Conservation (phyloP, 768 basidiomycete genomes). For the Phylloporus arenicola region DNA sequence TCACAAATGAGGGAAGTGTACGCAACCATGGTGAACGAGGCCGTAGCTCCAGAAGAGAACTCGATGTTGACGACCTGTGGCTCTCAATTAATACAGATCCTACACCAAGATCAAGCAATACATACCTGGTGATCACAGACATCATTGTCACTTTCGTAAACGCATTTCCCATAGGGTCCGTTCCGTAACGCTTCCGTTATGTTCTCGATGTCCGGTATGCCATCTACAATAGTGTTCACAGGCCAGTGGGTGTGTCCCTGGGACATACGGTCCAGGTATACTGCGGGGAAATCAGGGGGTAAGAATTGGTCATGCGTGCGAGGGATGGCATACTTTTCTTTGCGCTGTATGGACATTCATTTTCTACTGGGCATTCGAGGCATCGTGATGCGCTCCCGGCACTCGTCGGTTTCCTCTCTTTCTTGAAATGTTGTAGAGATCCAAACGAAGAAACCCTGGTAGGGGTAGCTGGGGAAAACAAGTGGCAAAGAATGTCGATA, state of each 20-base stretch:
- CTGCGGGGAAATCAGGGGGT: constrained; percentile 33
- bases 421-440: constrained; percentile 77
- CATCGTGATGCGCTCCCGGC: constrained; percentile 71
- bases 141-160: constrained; percentile 81
- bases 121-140: constrained; percentile 80
- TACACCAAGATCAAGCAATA: background rate
- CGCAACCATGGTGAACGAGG: constrained; percentile 86
- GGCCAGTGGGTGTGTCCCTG: constrained; percentile 55
- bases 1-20: constrained; percentile 75
- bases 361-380: constrained; percentile 67
- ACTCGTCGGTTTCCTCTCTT: constrained; percentile 58
- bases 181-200: constrained; percentile 63
- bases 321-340: constrained; percentile 58
- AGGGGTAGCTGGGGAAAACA: constrained; percentile 62
- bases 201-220: constrained; percentile 82
- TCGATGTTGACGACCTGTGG: constrained; percentile 77
- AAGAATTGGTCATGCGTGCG: background rate
- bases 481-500: constrained; percentile 77
- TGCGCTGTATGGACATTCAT: constrained; percentile 78
- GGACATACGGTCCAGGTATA: constrained; percentile 74
- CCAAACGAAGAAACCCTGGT: constrained; percentile 80
- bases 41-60: constrained; percentile 76
- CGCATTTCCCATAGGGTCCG: constrained; percentile 76
- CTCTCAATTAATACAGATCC: background rate
- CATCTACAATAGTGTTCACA: constrained; percentile 63